These are phyloP conservation scores for Verticillium nonalfalfae DNA, from an alignment of 2,329 filamentous ascomycete genomes.

Conservation along the genomic window DNA sequence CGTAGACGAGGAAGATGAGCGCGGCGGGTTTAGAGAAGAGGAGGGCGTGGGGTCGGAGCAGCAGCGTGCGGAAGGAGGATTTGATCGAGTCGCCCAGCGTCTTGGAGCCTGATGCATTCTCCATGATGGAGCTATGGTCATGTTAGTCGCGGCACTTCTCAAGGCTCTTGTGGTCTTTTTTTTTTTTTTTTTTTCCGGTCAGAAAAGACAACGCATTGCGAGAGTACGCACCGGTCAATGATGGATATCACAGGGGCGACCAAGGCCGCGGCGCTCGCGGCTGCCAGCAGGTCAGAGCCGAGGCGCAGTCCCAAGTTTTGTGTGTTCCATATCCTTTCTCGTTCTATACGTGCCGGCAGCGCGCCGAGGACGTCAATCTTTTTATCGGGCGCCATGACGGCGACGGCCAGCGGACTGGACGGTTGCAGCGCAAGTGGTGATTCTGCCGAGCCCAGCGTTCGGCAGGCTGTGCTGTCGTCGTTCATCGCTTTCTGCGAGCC, in stretches of 20 bases:
- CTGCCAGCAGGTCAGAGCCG: conserved; percentile 61
- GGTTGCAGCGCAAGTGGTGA: conserved; percentile 6
- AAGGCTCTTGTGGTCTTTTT: no score
- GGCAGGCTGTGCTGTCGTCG: neutral
- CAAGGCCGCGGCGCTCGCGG: conserved; percentile 63
- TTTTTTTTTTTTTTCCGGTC: no score
- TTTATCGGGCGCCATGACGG: conserved; percentile 14
- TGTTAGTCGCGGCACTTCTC: no score
- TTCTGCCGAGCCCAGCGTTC: neutral
- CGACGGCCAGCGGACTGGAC: conserved; percentile 27
- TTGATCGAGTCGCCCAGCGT: conserved; percentile 54
- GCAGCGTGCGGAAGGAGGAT: conserved; percentile 47
- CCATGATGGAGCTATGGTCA: conserved; percentile 61
- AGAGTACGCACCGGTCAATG: conserved; percentile 66
- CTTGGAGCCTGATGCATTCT: conserved; percentile 68
- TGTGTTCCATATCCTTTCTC: conserved; percentile 59
- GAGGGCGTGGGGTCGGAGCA: conserved; percentile 54
- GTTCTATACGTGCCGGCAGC: neutral
- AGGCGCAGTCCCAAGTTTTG: conserved; percentile 62
- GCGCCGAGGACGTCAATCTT: conserved; percentile 7
- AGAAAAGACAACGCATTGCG: neutral
- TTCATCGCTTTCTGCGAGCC: neutral
- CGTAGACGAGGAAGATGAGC: conserved; percentile 72
- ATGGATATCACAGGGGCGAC: conserved; percentile 82
- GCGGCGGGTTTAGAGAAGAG: conserved; percentile 61